Base-by-base conservation (phyloP, 192 early-diverging fungal species). In the Diversispora eburnea region DNA sequence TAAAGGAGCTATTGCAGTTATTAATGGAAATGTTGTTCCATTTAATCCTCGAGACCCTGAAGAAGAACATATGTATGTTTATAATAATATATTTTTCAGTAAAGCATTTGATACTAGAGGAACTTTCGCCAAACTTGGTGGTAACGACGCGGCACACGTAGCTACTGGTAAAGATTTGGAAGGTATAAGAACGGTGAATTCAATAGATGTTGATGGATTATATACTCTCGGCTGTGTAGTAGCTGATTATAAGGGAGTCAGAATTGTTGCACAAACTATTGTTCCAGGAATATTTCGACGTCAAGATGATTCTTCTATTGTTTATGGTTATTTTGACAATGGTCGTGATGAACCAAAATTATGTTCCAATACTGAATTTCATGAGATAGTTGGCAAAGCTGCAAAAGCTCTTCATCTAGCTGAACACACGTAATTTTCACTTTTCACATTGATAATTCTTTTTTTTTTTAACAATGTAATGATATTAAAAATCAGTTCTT, bases 51-150 rank as follows among this genome's bases (percentile, higher is more conserved):
- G 83, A 25, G 93, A 95, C 42, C 70, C 89, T 2, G 83, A 79
- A 15, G 89, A 91, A n/a, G 84, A 86, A 61, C 90, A 91, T 72
- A 93, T 97, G 92, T 99, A 81, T 72, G 82, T 98, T 52, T 91
- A 95, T 78, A 96, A 95, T 84, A 96, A 96, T 77, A 97, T 99
- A 58, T 98, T 99, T 78, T 97, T 92, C 81, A 94, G 82, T 82
- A 94, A 88, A 77, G 95, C 88, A 6, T 91, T 90, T 63, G 97
- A 98, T 81, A 88, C 92, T 22, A 87, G 91, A 70, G 95, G 93
- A 65, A 89, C 86, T 0, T 96, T 94, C 74, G 86, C 92, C 47
- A 83, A 81, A 13, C 77, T 94, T 12, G 97, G 97, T 70, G 94
- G 94, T 19, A 87, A 90, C 73, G 94, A 88, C 45, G 97, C 95